A percentile compares a stretch with the other conserved stretches of the same genome.
Conservation (phyloP, 352 stramenopile genomes). For the Globisporangium splendens region DNA sequence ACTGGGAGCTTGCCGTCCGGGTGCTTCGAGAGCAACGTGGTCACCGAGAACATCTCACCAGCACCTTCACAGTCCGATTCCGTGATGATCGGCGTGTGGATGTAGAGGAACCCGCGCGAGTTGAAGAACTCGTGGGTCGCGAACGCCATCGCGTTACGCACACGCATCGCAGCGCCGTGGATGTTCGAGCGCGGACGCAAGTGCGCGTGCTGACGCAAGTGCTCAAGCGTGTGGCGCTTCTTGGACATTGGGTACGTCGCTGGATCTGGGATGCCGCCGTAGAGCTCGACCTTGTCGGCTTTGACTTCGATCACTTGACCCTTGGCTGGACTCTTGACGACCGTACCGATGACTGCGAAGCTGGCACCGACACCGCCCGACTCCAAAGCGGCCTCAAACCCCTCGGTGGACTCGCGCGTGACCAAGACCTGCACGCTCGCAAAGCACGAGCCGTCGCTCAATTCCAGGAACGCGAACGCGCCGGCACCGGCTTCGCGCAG, state of each 20-base stretch:
- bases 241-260: slow-evolving; percentile 97
- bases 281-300: slow-evolving; percentile 83
- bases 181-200: slow-evolving; percentile 97
- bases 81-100: slow-evolving; percentile 95
- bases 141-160: slow-evolving; percentile 89
- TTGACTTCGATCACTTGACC: slow-evolving; percentile 88
- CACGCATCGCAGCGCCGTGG: slow-evolving; percentile 91
- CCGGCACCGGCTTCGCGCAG: slow-evolving; percentile 95
- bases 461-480: slow-evolving; percentile 93
- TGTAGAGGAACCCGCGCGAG: slow-evolving; percentile 57
- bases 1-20: slow-evolving; percentile 65
- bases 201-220: slow-evolving; percentile 95
- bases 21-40: slow-evolving; percentile 52
- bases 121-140: too few species aligned
- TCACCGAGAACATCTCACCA: slow-evolving; percentile 93
- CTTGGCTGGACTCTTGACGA: slow-evolving; percentile 90
- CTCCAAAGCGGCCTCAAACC: slow-evolving; percentile 27
- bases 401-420: slow-evolving; percentile 63
- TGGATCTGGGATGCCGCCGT: slow-evolving; percentile 89
- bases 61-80: slow-evolving; percentile 97
- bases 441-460: slow-evolving; percentile 95
- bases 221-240: slow-evolving; percentile 98
- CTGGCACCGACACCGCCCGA: slow-evolving; percentile 82
- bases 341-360: slow-evolving; percentile 84
- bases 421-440: slow-evolving; percentile 88